Conservation (phyloP, 768 basidiomycete genomes). For the Dendrothele bispora region DNA sequence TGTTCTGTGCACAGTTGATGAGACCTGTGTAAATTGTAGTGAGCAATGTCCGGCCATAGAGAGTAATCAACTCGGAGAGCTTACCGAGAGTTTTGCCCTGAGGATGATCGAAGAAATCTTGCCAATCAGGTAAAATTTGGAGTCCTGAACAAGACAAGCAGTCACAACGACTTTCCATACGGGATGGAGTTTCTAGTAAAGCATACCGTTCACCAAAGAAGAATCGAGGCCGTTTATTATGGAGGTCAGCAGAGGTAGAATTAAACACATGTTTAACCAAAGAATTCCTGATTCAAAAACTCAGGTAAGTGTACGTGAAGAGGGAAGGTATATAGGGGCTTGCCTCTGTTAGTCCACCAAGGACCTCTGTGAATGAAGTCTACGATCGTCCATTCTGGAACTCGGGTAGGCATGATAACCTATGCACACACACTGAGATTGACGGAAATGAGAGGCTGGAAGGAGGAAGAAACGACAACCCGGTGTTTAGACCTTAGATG, state of each 20-base stretch:
- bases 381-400: slow-evolving; percentile 53
- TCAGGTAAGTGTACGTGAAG: neutral
- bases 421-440: too few relatives aligned
- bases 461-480: too few relatives aligned
- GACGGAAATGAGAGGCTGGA: too few relatives aligned
- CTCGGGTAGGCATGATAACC: slow-evolving; percentile 18
- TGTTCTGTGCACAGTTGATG: slow-evolving; percentile 64
- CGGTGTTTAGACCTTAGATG: too few relatives aligned
- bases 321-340: slow-evolving; percentile 13
- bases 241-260: slow-evolving; percentile 65
- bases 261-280: slow-evolving; percentile 54
- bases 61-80: neutral
- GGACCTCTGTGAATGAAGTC: slow-evolving; percentile 59
- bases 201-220: slow-evolving; percentile 56
- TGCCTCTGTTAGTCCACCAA: slow-evolving; percentile 66
- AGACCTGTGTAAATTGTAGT: slow-evolving; percentile 44
- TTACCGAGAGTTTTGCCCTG: slow-evolving; percentile 50
- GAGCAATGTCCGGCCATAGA: too few relatives aligned
- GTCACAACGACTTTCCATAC: neutral
- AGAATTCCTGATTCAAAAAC: slow-evolving; percentile 40
- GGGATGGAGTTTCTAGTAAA: slow-evolving; percentile 7
- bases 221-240: slow-evolving; percentile 68
- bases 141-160: slow-evolving; percentile 44
- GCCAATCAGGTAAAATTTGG: slow-evolving; percentile 68
- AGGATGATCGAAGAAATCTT: slow-evolving; percentile 53